These are phyloP conservation scores for Hypholoma sublateritium DNA, from an alignment of 768 basidiomycete genomes.

Conservation along the genomic window DNA sequence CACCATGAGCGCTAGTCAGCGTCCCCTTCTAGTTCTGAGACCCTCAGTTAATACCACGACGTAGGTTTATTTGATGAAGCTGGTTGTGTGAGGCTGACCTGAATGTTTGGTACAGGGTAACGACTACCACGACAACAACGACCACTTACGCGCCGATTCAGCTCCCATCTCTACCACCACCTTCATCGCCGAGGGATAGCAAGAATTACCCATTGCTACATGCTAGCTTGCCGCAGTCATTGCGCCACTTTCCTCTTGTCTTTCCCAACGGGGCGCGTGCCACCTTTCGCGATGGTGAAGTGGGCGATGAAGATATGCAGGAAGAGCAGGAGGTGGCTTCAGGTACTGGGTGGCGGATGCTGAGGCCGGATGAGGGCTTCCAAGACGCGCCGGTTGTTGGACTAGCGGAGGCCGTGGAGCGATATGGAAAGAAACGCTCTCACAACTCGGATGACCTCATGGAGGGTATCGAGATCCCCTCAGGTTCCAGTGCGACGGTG, in stretches of 20 bases:
- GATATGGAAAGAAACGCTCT: constrained; percentile 84
- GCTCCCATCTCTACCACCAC: constrained; percentile 70
- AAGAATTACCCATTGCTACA: constrained; percentile 80
- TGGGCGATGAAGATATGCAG: constrained; percentile 63
- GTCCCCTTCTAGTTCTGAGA: constrained; percentile 70
- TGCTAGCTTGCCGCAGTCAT: constrained; percentile 69
- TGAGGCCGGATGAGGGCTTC: constrained; percentile 60
- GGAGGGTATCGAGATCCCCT: constrained; percentile 47
- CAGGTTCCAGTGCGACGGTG: constrained; percentile 42
- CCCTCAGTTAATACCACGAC: constrained; percentile 86
- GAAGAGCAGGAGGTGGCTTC: constrained; percentile 67
- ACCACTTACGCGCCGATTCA: constrained; percentile 89
- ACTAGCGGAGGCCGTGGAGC: constrained; percentile 79
- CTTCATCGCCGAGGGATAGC: constrained; percentile 69
- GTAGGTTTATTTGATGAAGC: constrained; percentile 42
- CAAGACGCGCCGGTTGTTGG: constrained; percentile 56
- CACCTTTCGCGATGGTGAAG: constrained; percentile 72
- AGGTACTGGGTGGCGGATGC: constrained; percentile 75
- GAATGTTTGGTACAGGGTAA: constrained; percentile 53
- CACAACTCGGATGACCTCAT: constrained; percentile 56
- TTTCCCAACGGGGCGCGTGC: constrained; percentile 83
- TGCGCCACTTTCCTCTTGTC: constrained; percentile 73
- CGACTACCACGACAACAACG: constrained; percentile 90
- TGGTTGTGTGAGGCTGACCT: constrained; percentile 18
- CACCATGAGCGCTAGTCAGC: constrained; percentile 62